A percentile compares a stretch with the other conserved stretches of the same genome.
phyloP scores from a whole-genome alignment of 2,329 filamentous ascomycete species.

The Anthostomella pinea region DNA sequence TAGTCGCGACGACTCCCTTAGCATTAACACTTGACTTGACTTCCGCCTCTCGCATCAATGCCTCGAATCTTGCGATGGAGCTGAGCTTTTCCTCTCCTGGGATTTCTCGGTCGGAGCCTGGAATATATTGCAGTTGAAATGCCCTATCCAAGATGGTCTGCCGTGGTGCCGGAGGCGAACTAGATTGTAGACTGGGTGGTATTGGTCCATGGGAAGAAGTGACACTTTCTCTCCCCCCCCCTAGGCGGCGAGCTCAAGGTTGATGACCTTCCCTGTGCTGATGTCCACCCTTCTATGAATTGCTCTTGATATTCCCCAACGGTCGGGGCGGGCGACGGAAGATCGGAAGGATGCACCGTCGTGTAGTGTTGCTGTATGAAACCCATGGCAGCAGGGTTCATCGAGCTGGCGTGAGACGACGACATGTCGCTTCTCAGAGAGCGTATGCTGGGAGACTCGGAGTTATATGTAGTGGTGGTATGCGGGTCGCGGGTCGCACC shows the following conservation, averaged over 20 bases:
- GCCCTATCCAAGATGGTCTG: constrained; percentile 67
- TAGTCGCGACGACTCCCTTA: constrained; percentile 30
- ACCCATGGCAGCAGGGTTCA: constrained; percentile 39
- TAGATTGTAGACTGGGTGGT: constrained; percentile 38
- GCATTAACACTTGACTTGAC: constrained; percentile 38
- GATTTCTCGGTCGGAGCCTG: constrained; percentile 52
- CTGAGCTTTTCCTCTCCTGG: constrained; percentile 62
- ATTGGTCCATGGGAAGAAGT: constrained; percentile 44
- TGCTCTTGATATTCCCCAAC: constrained; percentile 52
- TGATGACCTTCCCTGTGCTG: constrained; percentile 57
- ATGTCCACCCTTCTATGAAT: constrained; percentile 60
- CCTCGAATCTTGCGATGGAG: constrained; percentile 63
- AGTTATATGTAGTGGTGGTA: constrained; percentile 50
- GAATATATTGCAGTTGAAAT: constrained; percentile 61
- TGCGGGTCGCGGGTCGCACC: constrained; percentile 46
- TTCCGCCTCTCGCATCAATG: constrained; percentile 61
- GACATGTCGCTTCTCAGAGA: constrained; percentile 63
- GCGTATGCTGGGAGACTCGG: constrained; percentile 58
- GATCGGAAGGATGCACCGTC: constrained; percentile 50
- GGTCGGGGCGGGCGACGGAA: constrained; percentile 55
- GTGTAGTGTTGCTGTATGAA: constrained; percentile 49
- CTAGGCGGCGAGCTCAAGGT: constrained; percentile 55
- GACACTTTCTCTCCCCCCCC: constrained; percentile 54
- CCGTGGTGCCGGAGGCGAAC: constrained; percentile 52
- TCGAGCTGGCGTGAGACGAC: constrained; percentile 53